phyloP scores from a whole-genome alignment of 495 filamentous ascomycete species.

The Lasiosphaeria ovina region DNA sequence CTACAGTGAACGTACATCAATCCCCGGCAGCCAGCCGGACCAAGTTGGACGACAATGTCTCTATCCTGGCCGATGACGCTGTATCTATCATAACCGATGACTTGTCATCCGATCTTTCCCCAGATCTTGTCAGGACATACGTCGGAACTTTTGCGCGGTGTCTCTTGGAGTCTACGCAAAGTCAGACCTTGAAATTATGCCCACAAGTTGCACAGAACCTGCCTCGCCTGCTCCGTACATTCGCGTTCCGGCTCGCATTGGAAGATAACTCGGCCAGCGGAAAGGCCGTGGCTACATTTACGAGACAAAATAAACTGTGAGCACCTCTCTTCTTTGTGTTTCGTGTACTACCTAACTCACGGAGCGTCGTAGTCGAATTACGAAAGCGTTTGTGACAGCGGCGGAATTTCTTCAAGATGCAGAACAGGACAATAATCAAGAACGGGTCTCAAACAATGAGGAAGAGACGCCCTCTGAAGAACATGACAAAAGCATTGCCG shows the following conservation, averaged over 20 bases:
- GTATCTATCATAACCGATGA: constrained; percentile 7
- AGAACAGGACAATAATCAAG: not conserved
- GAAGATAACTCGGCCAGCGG: not conserved
- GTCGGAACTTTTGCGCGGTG: constrained; percentile 3
- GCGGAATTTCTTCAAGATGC: not conserved
- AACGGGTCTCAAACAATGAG: not conserved
- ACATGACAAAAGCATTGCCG: too few relatives aligned
- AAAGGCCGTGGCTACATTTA: constrained; percentile 2
- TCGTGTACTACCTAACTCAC: not conserved
- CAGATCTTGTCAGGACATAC: not conserved
- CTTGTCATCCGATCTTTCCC: constrained; percentile 2
- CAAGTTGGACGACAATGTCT: not conserved
- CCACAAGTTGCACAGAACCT: constrained; percentile 1
- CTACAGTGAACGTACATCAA: not conserved
- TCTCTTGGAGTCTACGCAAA: not conserved
- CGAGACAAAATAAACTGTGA: constrained; percentile 8
- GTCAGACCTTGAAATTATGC: not conserved
- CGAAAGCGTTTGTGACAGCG: not conserved
- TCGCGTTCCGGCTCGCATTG: constrained; percentile 6
- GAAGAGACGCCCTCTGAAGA: not conserved
- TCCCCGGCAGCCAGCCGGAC: not conserved
- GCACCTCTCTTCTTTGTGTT: not conserved
- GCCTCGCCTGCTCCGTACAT: constrained; percentile 7
- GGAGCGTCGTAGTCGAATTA: not conserved
- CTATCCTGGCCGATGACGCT: not conserved